Base-by-base conservation (phyloP, 2,329 filamentous ascomycete genomes). In the Aaosphaeria arxii region DNA sequence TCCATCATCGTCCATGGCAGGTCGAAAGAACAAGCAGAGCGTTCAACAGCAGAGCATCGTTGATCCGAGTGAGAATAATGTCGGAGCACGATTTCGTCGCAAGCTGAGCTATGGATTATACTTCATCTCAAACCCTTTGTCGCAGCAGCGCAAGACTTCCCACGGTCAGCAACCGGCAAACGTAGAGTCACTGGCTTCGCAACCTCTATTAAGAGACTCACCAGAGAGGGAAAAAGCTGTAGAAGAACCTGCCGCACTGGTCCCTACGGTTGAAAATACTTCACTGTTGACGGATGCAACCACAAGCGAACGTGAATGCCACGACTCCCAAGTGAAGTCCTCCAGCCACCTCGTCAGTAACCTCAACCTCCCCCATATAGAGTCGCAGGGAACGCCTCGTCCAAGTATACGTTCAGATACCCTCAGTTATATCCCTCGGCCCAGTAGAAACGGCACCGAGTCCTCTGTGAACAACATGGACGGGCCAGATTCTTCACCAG, bases 61-160 rank as follows among this genome's bases (percentile, higher is more conserved):
- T 33, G 55, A 57, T 7, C 6, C 35, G 5, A 47, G 52, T 1
- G 47, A 43, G 11, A 54, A 51, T 30, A 47, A 49, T 42, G 45
- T 30, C 30, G 32, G 50, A 30, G 60, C 59, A 52, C 65, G 56
- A 29, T 65, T 69, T 44, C 61, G 66, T 5, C 57, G 62, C 17
- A 69, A 63, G 50, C 58, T 69, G 44, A 68, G 61, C 42, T 49
- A 68, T 50, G 61, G 65, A 24, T 49, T 68, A 44, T 62, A 63
- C 24, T 56, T 65, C 49, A 62, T 68, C 44, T 64, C 64, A 17
- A 60, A 59, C 32, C 59, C 63, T 28, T 57, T 67, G 35, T 54
- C 54, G n/a, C 64, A 67, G 46, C 62, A 60, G 40, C 66, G 63
- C 46, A 53, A 39, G 9, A 3, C 55, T 53, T 5, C 48, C 58